Evolutionary conservation across 352 stramenopile genomes (phyloP).

Genomic region (Phytophthora fragariaefolia): DNA sequence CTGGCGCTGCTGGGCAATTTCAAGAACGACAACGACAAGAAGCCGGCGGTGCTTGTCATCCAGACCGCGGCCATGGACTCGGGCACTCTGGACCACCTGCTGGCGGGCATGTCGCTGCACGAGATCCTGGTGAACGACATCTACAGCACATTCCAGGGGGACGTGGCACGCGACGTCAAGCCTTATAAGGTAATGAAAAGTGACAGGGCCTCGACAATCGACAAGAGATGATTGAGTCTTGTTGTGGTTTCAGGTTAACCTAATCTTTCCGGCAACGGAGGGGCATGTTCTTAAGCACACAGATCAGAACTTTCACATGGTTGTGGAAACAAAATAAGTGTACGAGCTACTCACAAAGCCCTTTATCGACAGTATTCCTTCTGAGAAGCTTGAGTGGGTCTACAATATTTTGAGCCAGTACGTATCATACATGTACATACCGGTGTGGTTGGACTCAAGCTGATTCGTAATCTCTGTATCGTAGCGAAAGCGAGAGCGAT

Average conservation of each 20-base stretch:
- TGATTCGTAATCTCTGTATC: not conserved
- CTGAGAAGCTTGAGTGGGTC: slow-evolving; percentile 87
- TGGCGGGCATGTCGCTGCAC: slow-evolving; percentile 70
- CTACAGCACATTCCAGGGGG: slow-evolving; percentile 79
- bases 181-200: slow-evolving; percentile 65
- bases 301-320: slow-evolving; percentile 84
- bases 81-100: slow-evolving; percentile 42
- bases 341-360: slow-evolving; percentile 76
- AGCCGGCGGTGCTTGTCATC: slow-evolving; percentile 68
- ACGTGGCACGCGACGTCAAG: slow-evolving; percentile 71
- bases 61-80: slow-evolving; percentile 67
- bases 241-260: slow-evolving; percentile 55
- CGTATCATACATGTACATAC: slow-evolving; percentile 15
- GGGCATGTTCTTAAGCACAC: slow-evolving; percentile 84
- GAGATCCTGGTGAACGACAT: slow-evolving; percentile 86
- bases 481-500: slow-evolving; percentile 81
- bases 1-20: slow-evolving; percentile 78
- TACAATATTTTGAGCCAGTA: slow-evolving; percentile 91
- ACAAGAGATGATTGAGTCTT: not conserved
- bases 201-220: not conserved
- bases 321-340: slow-evolving; percentile 77
- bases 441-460: not conserved
- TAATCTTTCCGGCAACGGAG: slow-evolving; percentile 85
- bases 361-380: slow-evolving; percentile 79
- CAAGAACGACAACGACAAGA: slow-evolving; percentile 61